phyloP scores from a whole-genome alignment of 73 alveolate species.

The Tetrahymena elliotti region DNA sequence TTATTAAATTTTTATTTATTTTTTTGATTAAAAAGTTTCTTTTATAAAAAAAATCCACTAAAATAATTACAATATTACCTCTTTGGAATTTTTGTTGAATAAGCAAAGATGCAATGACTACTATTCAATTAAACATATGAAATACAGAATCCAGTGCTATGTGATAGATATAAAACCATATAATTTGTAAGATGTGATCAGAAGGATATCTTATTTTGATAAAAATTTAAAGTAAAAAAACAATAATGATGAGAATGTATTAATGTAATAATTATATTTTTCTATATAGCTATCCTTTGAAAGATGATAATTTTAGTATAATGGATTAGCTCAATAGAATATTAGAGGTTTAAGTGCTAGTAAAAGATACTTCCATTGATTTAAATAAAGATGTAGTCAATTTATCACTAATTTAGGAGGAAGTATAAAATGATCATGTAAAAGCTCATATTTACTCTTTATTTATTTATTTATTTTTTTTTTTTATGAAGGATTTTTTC shows the following conservation, averaged over 20 bases:
- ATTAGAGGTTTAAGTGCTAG: background rate
- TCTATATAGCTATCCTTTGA: background rate
- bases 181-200: background rate
- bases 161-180: background rate
- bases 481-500: background rate
- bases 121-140: background rate
- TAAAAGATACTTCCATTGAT: background rate
- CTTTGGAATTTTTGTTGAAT: background rate
- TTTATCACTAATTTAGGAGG: background rate
- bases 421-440: background rate
- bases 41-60: background rate
- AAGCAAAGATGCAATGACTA: background rate
- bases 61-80: background rate
- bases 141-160: background rate
- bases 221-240: background rate
- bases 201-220: background rate
- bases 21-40: background rate
- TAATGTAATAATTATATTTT: no score
- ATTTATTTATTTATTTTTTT: no score
- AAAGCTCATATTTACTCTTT: no score
- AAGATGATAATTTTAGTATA: background rate
- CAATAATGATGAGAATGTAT: background rate
- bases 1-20: no score
- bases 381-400: background rate
- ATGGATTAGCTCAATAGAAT: background rate